Conservation (phyloP, 1,284 basidiomycete genomes). For the Pterulicium gracile region DNA sequence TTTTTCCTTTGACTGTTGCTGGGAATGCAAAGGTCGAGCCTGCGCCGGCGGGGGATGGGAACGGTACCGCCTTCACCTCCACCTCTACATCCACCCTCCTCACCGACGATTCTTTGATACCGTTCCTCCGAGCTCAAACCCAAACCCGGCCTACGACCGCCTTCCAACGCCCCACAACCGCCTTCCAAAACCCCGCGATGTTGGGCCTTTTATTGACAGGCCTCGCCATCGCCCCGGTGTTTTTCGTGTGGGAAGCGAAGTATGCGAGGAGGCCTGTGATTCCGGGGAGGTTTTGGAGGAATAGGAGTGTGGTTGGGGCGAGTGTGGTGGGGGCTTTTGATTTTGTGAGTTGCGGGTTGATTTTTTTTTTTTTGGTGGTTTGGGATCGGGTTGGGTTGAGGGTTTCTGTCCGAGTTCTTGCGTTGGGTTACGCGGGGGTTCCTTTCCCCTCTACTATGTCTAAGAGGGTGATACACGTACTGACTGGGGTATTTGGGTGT, state of each 20-base stretch:
- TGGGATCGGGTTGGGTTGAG: constrained; percentile 19
- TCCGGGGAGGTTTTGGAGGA: constrained; percentile 42
- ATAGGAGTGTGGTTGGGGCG: constrained; percentile 49
- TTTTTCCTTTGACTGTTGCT: constrained; percentile 57
- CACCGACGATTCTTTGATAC: too few relatives aligned
- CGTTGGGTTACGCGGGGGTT: too few relatives aligned
- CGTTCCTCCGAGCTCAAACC: too few relatives aligned
- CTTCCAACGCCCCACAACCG: too few relatives aligned
- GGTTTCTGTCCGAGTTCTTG: background rate
- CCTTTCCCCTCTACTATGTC: too few relatives aligned
- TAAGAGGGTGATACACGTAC: too few relatives aligned
- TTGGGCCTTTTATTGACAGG: constrained; percentile 46
- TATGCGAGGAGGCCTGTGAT: constrained; percentile 41
- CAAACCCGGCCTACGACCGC: too few relatives aligned
- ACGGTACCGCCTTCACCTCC: too few relatives aligned
- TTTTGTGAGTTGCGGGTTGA: constrained; percentile 34
- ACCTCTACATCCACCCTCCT: too few relatives aligned
- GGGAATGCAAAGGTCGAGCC: constrained; percentile 28
- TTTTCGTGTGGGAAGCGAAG: constrained; percentile 38
- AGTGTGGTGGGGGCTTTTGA: constrained; percentile 61
- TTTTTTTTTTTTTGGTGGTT: background rate
- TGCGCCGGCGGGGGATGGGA: too few relatives aligned
- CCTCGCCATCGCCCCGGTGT: constrained; percentile 29
- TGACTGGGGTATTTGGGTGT: too few relatives aligned
- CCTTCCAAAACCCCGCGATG: constrained; percentile 37